These are phyloP conservation scores for Puccinia polysora DNA, from an alignment of 1,284 basidiomycete species.

Conservation along the genomic window DNA sequence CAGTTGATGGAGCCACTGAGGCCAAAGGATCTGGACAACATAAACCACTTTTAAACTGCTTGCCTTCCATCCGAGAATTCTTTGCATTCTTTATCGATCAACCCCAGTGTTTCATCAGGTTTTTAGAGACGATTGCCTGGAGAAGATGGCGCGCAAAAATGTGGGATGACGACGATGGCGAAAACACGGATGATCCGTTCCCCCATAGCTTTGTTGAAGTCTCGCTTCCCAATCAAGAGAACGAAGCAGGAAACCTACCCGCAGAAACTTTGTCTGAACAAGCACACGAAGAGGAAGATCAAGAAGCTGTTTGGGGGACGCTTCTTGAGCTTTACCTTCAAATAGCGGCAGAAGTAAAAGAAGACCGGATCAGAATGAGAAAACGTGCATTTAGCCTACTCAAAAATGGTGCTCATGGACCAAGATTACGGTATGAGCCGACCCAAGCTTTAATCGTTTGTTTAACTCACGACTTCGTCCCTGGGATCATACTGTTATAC, in stretches of 20 bases:
- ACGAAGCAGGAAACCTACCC: too few species aligned
- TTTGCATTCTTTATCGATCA: conserved; percentile 95
- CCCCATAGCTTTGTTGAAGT: conserved; percentile 32
- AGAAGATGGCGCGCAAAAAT: conserved; percentile 75
- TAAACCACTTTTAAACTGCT: conserved; percentile 54
- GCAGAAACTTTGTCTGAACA: too few species aligned
- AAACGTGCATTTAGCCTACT: conserved; percentile 68
- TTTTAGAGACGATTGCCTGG: conserved; percentile 79
- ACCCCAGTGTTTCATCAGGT: conserved; percentile 72
- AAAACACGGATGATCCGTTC: background rate
- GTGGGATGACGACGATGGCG: conserved; percentile 53
- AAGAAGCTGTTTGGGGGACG: conserved; percentile 90
- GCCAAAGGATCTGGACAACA: background rate
- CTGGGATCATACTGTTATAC: conserved; percentile 82
- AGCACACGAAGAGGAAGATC: conserved; percentile 64
- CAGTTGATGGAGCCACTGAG: conserved; percentile 48
- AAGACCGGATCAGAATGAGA: conserved; percentile 45
- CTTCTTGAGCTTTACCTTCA: conserved; percentile 87
- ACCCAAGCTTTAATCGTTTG: conserved; percentile 90
- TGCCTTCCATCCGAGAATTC: conserved; percentile 77
- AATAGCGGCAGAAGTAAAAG: conserved; percentile 54
- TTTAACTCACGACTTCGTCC: conserved; percentile 72
- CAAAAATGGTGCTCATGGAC: conserved; percentile 54
- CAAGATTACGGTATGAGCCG: conserved; percentile 71
- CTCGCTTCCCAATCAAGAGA: too few species aligned